A percentile compares a stretch with the other conserved stretches of the same genome.
Evolutionary conservation across 768 basidiomycete species (phyloP).

Genomic region (Tylopilus sp.): DNA sequence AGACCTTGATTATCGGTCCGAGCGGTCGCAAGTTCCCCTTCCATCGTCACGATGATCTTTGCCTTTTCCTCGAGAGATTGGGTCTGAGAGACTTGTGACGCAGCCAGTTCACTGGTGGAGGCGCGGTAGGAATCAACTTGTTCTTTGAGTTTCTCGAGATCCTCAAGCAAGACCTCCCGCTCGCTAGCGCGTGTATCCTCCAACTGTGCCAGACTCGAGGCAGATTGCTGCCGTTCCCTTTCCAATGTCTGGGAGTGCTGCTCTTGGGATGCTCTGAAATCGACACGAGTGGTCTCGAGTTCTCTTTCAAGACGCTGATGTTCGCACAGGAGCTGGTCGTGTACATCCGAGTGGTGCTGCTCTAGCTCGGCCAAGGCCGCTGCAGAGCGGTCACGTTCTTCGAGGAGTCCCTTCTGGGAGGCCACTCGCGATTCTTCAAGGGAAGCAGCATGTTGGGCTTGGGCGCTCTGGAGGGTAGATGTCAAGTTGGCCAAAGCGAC

Average conservation of each 20-base stretch:
- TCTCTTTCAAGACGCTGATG: slow-evolving; percentile 44
- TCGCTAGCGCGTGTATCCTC: slow-evolving; percentile 21
- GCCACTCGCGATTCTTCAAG: slow-evolving; percentile 37
- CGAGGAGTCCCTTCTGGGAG: slow-evolving; percentile 34
- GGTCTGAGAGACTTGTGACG: slow-evolving; percentile 43
- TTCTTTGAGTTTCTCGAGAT: slow-evolving; percentile 48
- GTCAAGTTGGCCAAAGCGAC: slow-evolving; percentile 41
- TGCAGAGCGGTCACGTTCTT: slow-evolving; percentile 47
- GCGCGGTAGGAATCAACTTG: slow-evolving; percentile 51
- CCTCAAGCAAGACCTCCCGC: slow-evolving; percentile 36
- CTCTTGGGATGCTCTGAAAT: slow-evolving; percentile 28
- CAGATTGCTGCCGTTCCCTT: slow-evolving; percentile 27
- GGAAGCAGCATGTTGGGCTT: slow-evolving; percentile 32
- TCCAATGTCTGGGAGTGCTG: slow-evolving; percentile 20
- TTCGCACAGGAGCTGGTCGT: slow-evolving; percentile 37
- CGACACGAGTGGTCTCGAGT: slow-evolving; percentile 54
- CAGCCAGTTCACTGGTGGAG: slow-evolving; percentile 39
- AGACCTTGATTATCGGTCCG: slow-evolving; percentile 44
- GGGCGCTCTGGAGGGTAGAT: slow-evolving; percentile 36
- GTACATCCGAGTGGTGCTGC: slow-evolving; percentile 46
- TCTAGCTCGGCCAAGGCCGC: slow-evolving; percentile 49
- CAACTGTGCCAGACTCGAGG: slow-evolving; percentile 15
- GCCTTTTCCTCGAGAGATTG: slow-evolving; percentile 50
- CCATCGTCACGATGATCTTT: slow-evolving; percentile 41
- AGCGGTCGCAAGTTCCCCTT: slow-evolving; percentile 45